These are phyloP conservation scores for Globisporangium takayamanum DNA, from an alignment of 352 stramenopile species.

Conservation along the genomic window DNA sequence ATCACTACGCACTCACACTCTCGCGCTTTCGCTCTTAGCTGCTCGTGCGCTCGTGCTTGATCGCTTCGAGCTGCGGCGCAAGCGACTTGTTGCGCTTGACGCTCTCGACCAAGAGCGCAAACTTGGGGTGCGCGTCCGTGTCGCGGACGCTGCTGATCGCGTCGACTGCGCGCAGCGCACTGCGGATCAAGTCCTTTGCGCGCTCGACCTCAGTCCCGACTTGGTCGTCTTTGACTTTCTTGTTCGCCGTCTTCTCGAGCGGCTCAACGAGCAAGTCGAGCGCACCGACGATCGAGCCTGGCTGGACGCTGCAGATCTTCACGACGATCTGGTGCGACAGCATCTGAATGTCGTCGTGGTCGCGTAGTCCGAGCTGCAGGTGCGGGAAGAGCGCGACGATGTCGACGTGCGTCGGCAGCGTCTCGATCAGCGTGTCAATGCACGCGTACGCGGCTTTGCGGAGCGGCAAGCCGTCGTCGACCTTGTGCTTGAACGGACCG, in stretches of 20 bases:
- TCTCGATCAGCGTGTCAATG: constrained; percentile 94
- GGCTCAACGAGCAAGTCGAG: constrained; percentile 89
- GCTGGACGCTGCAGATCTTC: constrained; percentile 87
- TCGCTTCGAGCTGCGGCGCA: constrained; percentile 47
- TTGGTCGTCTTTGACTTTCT: constrained; percentile 93
- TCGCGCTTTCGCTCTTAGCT: constrained; percentile 12
- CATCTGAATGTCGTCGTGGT: constrained; percentile 96
- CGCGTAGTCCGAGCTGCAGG: constrained; percentile 86
- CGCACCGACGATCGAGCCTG: constrained; percentile 74
- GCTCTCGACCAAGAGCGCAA: constrained; percentile 51
- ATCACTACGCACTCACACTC: background rate
- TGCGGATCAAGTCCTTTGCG: constrained; percentile 95
- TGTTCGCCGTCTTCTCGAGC: constrained; percentile 94
- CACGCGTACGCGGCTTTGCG: constrained; percentile 92
- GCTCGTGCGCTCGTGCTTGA: constrained; percentile 47
- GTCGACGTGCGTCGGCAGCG: constrained; percentile 89
- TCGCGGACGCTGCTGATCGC: constrained; percentile 68
- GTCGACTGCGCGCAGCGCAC: constrained; percentile 86
- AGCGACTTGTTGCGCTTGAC: constrained; percentile 68
- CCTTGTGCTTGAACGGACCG: constrained; percentile 98
- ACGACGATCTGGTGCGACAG: constrained; percentile 96
- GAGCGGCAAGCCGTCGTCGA: constrained; percentile 85
- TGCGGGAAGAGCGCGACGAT: constrained; percentile 91
- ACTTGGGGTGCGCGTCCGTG: constrained; percentile 65
- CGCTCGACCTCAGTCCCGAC: constrained; percentile 94